Base-by-base conservation (phyloP, 148 eudicot species). In the Arbutus unedo region DNA sequence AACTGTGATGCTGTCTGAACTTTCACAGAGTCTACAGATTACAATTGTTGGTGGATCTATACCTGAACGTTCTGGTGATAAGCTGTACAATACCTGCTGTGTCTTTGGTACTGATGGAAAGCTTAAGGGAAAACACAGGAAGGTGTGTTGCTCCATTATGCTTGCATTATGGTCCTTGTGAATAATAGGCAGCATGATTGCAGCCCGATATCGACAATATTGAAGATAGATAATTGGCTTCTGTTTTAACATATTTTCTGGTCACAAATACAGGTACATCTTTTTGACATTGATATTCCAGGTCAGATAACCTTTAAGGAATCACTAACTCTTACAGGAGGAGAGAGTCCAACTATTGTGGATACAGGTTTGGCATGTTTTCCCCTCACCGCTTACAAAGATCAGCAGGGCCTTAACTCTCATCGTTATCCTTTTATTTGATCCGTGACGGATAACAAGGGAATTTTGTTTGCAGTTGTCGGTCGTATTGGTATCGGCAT, bases 11-110 rank as follows among this genome's bases (percentile, higher is more conserved):
- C 86, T 96, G 55, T 91, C 99, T 84, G 97, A 97, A 90, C 85
- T 88, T 78, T 80, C 99, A 81, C 88, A 88, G 21, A 77, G 83
- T 79, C 88, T 90, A 38, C 86, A 91, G 81, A 88, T 97, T 87
- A 94, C 96, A 25, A 87, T 94, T 74, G 85, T 97, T 85, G 99
- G 99, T 80, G 99, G 99, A 44, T 97, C 99, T 83, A 93, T 97
- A 79, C 99, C 98, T 8, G 99, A 97, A 87, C 91, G 94, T 44
- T 83, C 78, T 85, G 98, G 93, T 54, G 96, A 91, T 84, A 87
- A 71, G 66, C 64, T 97, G 89, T 94, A 97, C 72, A 97, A 97
- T 60, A 90, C 98, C 5, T 97, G 98, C 25, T 97, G 99, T 81
- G 90, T 93, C 76, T 97, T 90, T 84, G 96, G 85, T 75, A 87